These are phyloP conservation scores for Tylopilus sp. DNA, from an alignment of 768 basidiomycete species.

Conservation along the genomic window DNA sequence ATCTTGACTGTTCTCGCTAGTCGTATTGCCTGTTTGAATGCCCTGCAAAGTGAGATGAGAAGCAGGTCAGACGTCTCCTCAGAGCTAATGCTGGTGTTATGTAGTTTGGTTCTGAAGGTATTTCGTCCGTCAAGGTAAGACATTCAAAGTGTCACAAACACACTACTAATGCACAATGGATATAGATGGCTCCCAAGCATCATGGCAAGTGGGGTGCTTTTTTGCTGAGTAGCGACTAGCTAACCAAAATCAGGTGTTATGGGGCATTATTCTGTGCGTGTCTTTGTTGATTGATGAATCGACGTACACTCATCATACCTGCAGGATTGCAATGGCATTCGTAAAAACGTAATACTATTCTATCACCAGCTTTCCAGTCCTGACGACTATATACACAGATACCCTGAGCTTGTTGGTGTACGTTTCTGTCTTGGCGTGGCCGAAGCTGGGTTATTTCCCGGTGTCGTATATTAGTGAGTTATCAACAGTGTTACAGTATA, in stretches of 20 bases:
- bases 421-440: slow-evolving; percentile 60
- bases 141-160: background rate
- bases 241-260: slow-evolving; percentile 42
- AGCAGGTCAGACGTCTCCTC: background rate
- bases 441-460: slow-evolving; percentile 72
- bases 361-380: background rate
- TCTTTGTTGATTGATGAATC: background rate
- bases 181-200: slow-evolving; percentile 61
- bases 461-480: slow-evolving; percentile 67
- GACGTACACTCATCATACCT: background rate
- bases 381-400: slow-evolving; percentile 35
- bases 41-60: slow-evolving; percentile 54
- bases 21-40: slow-evolving; percentile 50
- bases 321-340: slow-evolving; percentile 61
- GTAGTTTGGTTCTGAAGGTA: slow-evolving; percentile 47
- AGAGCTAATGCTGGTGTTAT: background rate
- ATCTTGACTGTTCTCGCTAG: slow-evolving; percentile 2
- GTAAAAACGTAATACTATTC: slow-evolving; percentile 50
- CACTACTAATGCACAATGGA: slow-evolving; percentile 12
- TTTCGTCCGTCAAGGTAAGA: slow-evolving; percentile 60
- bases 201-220: slow-evolving; percentile 39
- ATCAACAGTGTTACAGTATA: background rate
- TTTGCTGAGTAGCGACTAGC: background rate
- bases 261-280: slow-evolving; percentile 61
- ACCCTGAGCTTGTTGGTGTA: slow-evolving; percentile 55